Percentiles rank a stretch among this genome's conserved stretches.
These are phyloP conservation scores for Adansonia gregorii DNA, from an alignment of 441 rosid species.

Conservation along the genomic window DNA sequence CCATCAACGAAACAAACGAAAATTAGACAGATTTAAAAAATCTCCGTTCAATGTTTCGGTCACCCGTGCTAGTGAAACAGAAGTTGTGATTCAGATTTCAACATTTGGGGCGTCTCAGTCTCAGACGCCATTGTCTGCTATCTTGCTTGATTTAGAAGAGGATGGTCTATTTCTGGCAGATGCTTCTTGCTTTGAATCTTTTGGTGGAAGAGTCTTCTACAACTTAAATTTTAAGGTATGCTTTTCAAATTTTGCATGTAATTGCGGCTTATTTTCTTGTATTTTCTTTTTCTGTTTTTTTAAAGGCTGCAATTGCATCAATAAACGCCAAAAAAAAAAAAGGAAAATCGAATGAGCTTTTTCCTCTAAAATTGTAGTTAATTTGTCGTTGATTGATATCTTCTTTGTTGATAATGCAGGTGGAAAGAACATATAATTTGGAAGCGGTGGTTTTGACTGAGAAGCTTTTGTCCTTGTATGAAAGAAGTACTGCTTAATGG, in stretches of 20 bases:
- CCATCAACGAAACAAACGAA: constrained; percentile 27
- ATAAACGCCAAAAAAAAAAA: no score
- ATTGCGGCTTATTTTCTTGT: background rate
- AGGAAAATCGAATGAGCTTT: background rate
- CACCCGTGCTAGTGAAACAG: constrained; percentile 43
- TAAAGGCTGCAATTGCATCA: no score
- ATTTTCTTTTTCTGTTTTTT: background rate
- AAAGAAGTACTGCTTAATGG: background rate
- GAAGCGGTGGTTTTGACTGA: constrained; percentile 44
- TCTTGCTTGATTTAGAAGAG: constrained; percentile 48
- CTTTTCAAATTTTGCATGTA: background rate
- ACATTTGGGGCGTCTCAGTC: constrained; percentile 27
- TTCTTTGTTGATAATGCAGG: constrained; percentile 27
- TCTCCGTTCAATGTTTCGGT: constrained; percentile 40
- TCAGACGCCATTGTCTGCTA: constrained; percentile 41
- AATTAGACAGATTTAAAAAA: background rate
- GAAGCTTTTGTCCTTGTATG: constrained; percentile 45
- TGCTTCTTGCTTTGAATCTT: constrained; percentile 61
- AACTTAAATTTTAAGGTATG: constrained; percentile 55
- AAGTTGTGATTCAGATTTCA: constrained; percentile 57
- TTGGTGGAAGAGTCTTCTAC: constrained; percentile 52
- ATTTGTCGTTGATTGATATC: background rate
- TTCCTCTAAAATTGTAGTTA: background rate
- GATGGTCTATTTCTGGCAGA: constrained; percentile 50
- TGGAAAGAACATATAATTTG: constrained; percentile 33